phyloP scores from a whole-genome alignment of 2,329 filamentous ascomycete genomes.

The Dactylellina cionopaga region DNA sequence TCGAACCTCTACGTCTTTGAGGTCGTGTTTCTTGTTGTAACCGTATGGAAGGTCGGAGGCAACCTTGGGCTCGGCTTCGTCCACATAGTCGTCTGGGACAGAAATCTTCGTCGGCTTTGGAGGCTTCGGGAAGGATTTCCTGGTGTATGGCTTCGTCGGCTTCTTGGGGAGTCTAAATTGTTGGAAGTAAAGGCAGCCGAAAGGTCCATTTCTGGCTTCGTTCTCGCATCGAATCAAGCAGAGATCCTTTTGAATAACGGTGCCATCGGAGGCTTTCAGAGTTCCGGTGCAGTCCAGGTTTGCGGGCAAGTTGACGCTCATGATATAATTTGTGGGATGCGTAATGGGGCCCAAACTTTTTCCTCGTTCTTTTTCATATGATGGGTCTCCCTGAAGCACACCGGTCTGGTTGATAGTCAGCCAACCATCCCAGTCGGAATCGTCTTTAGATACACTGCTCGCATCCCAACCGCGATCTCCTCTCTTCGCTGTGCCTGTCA shows the following conservation, averaged over 20 bases:
- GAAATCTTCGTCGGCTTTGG: too few species aligned
- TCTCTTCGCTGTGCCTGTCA: neutral
- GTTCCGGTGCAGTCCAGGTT: conserved; percentile 1
- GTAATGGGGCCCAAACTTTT: neutral
- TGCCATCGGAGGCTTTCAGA: neutral
- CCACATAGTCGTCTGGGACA: too few species aligned
- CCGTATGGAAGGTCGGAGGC: too few species aligned
- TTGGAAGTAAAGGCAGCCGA: conserved; percentile 4
- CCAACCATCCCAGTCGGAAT: conserved; percentile 6
- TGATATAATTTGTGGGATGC: neutral
- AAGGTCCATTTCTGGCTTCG: neutral
- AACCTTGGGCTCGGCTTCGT: too few species aligned
- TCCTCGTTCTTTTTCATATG: neutral
- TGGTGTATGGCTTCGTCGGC: too few species aligned
- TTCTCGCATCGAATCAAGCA: neutral
- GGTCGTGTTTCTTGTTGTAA: too few species aligned
- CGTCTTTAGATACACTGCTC: neutral
- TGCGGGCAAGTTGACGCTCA: neutral
- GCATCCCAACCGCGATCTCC: conserved; percentile 2
- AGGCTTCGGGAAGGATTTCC: too few species aligned
- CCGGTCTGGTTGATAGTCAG: neutral
- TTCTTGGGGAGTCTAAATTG: neutral
- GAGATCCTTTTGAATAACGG: conserved; percentile 63
- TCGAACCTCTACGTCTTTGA: too few species aligned
- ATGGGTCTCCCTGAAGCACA: neutral